Evolutionary conservation across 2,329 filamentous ascomycete genomes (phyloP).

Genomic region (Talaromyces sp.): DNA sequence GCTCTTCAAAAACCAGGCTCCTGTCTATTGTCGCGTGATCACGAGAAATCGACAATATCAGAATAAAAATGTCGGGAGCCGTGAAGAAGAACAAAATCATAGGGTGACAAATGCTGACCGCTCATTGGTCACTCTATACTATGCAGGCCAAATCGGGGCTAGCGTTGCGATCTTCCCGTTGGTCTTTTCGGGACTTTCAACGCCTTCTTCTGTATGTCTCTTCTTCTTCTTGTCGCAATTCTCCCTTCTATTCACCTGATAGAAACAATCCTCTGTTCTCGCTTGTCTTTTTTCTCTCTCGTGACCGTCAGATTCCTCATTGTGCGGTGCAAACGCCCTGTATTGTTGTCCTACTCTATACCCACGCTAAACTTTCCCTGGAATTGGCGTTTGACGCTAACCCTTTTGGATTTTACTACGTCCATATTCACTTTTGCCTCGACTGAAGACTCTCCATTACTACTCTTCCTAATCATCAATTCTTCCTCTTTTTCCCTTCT

Average conservation of each 20-base stretch:
- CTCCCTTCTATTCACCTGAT: neutral
- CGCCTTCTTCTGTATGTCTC: neutral
- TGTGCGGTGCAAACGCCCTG: neutral
- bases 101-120: constrained; percentile 45
- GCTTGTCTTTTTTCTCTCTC: neutral
- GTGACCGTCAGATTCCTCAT: neutral
- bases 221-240: neutral
- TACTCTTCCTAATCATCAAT: neutral
- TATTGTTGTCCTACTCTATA: neutral
- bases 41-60: neutral
- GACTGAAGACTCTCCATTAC: neutral
- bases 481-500: neutral
- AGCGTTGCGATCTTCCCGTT: neutral
- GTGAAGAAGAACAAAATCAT: neutral
- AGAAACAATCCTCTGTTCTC: neutral
- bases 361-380: neutral
- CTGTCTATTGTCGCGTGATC: neutral
- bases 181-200: neutral
- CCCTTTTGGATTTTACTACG: constrained; percentile 4
- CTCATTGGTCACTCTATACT: constrained; percentile 61
- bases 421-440: constrained; percentile 10
- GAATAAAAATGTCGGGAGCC: neutral
- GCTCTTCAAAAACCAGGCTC: neutral
- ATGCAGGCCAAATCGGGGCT: neutral
- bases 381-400: constrained; percentile 10